Conservation (phyloP, 2,329 filamentous ascomycete species). For the Fusarium sp. region DNA sequence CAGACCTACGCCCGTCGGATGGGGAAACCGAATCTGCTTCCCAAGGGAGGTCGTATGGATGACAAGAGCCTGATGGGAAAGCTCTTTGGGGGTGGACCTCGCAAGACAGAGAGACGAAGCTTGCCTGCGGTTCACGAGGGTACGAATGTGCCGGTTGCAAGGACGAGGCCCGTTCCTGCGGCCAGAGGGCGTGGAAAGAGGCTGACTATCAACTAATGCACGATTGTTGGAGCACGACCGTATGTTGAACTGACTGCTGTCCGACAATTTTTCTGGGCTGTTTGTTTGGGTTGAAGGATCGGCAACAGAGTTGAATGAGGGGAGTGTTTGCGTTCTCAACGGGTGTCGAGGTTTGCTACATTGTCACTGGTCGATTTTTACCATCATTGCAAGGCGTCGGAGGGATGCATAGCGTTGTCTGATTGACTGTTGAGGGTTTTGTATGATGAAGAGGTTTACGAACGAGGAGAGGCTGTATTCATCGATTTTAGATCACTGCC, state of each 20-base stretch:
- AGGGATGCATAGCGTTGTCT: slow-evolving; percentile 1
- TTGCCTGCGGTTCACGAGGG: slow-evolving; percentile 30
- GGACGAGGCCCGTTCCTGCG: slow-evolving; percentile 1
- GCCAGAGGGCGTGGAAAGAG: slow-evolving; percentile 31
- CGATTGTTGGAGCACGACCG: not conserved
- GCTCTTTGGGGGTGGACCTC: slow-evolving; percentile 46
- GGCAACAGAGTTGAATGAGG: slow-evolving; percentile 17
- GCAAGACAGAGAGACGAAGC: slow-evolving; percentile 43
- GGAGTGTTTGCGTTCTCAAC: slow-evolving; percentile 7
- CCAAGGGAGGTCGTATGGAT: slow-evolving; percentile 55
- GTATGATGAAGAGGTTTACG: slow-evolving; percentile 6
- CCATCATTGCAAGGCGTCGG: slow-evolving; percentile 5
- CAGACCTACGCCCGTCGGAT: slow-evolving; percentile 62
- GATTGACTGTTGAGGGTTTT: slow-evolving; percentile 4
- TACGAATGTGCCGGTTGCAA: slow-evolving; percentile 18
- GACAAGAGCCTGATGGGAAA: slow-evolving; percentile 49
- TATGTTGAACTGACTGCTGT: not conserved
- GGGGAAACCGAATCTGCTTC: slow-evolving; percentile 58
- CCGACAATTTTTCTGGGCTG: slow-evolving; percentile 9
- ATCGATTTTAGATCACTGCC: not conserved
- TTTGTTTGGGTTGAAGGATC: slow-evolving; percentile 9
- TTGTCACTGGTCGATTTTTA: slow-evolving; percentile 20
- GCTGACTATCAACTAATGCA: slow-evolving; percentile 32
- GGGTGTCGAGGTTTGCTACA: slow-evolving; percentile 12
- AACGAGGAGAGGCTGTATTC: not conserved